Evolutionary conservation across 1,284 basidiomycete species (phyloP), one percentile per base, ranked within the genome.

Genomic region (Phylloboletellus chloephorus): DNA sequence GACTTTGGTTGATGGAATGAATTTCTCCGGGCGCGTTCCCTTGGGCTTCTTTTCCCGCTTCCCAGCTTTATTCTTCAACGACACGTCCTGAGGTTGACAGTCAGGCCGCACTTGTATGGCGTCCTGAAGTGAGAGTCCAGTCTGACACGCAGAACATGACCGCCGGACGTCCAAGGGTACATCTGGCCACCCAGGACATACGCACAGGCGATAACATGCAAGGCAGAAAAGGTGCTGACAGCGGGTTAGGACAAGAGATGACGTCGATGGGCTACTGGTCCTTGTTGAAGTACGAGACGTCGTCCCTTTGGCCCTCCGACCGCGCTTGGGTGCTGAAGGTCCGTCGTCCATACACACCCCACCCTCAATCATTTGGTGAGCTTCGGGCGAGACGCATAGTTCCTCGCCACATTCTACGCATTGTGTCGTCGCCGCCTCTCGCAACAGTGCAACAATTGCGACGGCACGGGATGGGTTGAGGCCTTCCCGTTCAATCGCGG

Each of bases 161-260:
- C 80, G 77, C 25, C 66, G 67, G 15, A 66, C 61, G 31, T 84
- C 79, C 5, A 74, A 65, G 11, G 74, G 52, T 17, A 79, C 73
- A 47, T 82, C 78, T 3, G 90, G 86, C 82, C 87, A 96, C 25
- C 78, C 78, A 9, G 89, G 77, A 52, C 77, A 92, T 22, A 87
- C 73, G 28, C 75, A 77, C 44, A 69, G 67, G 35, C 82, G 78
- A 73, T 91, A 96, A 66, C 93, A 97, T 13, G 66, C 67, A 7
- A 82, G 56, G 58, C 93, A 97, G 63, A 89, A 94, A 22, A 98
- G 71, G 63, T 98, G 96, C 57, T 92, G 88, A 64, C 96, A 99
- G 43, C 85, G 79, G 6, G 96, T 97, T 54, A 99, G 65, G 35
- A 96, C 66, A 3, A 79, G 74, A 13, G 72, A 75, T 4, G 73